Evolutionary conservation across 257 asterid genomes (phyloP).

Genomic region (Parsonsia alboflavescens): DNA sequence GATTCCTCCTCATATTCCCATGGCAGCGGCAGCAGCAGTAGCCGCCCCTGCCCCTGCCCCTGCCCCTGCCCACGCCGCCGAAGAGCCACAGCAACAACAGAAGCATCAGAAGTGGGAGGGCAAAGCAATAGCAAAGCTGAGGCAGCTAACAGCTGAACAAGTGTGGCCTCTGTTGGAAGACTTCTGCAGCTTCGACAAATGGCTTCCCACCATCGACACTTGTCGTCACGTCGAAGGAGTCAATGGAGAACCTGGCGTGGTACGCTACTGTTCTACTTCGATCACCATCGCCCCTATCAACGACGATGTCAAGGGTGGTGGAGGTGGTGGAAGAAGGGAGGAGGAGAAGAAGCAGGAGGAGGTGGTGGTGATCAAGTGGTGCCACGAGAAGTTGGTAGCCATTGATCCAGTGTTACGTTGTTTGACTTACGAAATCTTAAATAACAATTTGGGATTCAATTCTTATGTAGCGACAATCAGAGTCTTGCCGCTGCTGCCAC

Average conservation of each 20-base stretch:
- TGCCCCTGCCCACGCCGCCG: too few relatives aligned
- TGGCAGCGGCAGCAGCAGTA: slow-evolving; percentile 26
- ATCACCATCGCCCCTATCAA: background rate
- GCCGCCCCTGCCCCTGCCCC: too few relatives aligned
- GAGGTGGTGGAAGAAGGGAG: background rate
- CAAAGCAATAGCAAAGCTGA: slow-evolving; percentile 37
- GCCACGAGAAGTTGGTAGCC: slow-evolving; percentile 47
- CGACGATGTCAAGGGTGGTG: too few relatives aligned
- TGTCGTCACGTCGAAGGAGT: slow-evolving; percentile 39
- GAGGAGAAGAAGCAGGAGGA: too few relatives aligned
- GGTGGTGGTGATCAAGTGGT: slow-evolving; percentile 33
- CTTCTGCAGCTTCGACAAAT: slow-evolving; percentile 51
- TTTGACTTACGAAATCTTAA: slow-evolving; percentile 44
- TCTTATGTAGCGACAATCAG: slow-evolving; percentile 11
- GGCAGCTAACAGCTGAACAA: slow-evolving; percentile 26
- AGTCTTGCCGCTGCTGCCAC: slow-evolving; percentile 21
- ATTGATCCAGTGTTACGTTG: slow-evolving; percentile 31
- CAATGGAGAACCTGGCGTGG: slow-evolving; percentile 28
- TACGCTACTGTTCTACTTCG: slow-evolving; percentile 55
- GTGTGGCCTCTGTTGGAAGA: slow-evolving; percentile 68
- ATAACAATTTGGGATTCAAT: slow-evolving; percentile 56
- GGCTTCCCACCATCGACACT: slow-evolving; percentile 58
- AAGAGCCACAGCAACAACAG: background rate
- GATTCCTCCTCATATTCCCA: background rate
- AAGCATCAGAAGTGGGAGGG: slow-evolving; percentile 55